A percentile compares a stretch with the other conserved stretches of the same genome.
These are phyloP conservation scores for Ophiostoma perfectum DNA, from an alignment of 2,329 filamentous ascomycete genomes.

Conservation along the genomic window DNA sequence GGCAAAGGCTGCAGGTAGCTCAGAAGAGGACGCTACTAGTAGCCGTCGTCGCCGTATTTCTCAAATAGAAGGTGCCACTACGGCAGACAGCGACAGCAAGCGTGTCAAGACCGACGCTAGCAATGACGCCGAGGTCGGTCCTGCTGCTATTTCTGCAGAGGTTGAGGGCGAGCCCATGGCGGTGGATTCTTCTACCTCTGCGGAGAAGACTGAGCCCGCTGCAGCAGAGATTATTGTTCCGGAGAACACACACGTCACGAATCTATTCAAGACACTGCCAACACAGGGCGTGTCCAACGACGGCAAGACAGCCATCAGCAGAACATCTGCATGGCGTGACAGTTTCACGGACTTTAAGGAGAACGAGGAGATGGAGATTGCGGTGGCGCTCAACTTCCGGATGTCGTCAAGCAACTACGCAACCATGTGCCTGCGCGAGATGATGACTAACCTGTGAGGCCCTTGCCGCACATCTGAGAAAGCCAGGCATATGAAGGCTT, in stretches of 20 bases:
- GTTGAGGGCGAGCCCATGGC: constrained; percentile 11
- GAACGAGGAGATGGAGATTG: constrained; percentile 32
- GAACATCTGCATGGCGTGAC: constrained; percentile 23
- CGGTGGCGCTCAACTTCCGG: constrained; percentile 37
- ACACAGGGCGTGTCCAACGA: not conserved
- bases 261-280: constrained; percentile 23
- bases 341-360: constrained; percentile 19
- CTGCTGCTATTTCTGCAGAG: not conserved
- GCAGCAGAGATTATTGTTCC: not conserved
- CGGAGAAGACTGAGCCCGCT: not conserved
- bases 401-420: constrained; percentile 37
- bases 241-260: constrained; percentile 12
- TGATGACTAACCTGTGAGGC: constrained; percentile 28
- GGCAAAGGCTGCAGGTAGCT: not conserved
- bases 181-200: not conserved
- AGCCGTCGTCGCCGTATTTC: constrained; percentile 17
- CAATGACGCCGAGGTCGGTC: not conserved
- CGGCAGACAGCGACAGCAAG: constrained; percentile 38
- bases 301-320: constrained; percentile 23
- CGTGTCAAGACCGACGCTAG: constrained; percentile 36
- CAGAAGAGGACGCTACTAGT: not conserved
- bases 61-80: constrained; percentile 26
- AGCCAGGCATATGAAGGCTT: no score
- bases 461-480: not conserved
- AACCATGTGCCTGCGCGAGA: constrained; percentile 36